Evolutionary conservation across 169 alveolate species (phyloP), one percentile per base, ranked within the genome.

Genomic region (Babesia microti): DNA sequence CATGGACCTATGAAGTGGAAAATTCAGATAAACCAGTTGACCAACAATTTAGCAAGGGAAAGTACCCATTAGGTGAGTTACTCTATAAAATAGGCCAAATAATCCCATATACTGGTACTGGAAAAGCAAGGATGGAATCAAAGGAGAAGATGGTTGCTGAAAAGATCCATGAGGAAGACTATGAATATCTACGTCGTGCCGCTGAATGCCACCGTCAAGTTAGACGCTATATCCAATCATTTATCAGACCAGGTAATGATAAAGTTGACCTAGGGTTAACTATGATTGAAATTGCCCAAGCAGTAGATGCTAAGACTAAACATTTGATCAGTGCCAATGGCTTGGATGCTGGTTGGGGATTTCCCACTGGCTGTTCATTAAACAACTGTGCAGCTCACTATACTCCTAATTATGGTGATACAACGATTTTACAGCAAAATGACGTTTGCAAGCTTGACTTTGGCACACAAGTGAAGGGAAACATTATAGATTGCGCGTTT

Each of bases 301-400:
- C 87, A 51, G 67, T 95, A 34, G 99, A 97, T 71, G 79, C 84
- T 30, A 91, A 91, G 83, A 79, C 97, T n/a, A 81, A 88, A 55
- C 91, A 87, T 55, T 84, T 95, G 40, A 89, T 95, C 14, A 89
- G 82, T 41, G 89, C 94, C n/a, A 86, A 91, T 50, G 94, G 96
- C 24, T 72, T 94, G 36, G 95, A 94, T 37, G 83, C 94, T 11
- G 99, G 99, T 15, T 92, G 95, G 89, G 99, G 98, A 29, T 97
- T 97, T 61, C 99, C 99, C 22, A 95, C 99, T 1, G 99, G 99
- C 6, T 78, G 93, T 27, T 87, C 97, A 0, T 55, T 95, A 17
- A 94, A 93, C 61, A 76, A 93, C 71, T 91, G 95, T 40, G 99
- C 99, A 0, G 99, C 99, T 6, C 99, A 97, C 73, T 97, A 93